Conservation (phyloP, 2,329 filamentous ascomycete species). For the Cladosporium sp. region DNA sequence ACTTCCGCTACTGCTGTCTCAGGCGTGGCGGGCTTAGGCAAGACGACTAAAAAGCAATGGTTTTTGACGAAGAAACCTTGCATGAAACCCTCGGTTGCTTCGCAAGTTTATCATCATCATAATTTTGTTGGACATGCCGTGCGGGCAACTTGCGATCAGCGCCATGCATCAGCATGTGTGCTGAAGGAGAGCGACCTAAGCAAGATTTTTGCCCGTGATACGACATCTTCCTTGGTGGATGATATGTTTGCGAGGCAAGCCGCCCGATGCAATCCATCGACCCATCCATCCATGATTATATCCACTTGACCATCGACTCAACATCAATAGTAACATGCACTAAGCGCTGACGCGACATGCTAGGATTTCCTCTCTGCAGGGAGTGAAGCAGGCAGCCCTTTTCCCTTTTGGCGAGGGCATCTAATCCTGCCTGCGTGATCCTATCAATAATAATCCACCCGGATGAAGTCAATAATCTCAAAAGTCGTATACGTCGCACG, state of each 20-base stretch:
- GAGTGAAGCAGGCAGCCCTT: not conserved
- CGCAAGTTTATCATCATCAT: constrained; percentile 12
- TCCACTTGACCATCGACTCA: not conserved
- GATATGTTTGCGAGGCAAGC: constrained; percentile 4
- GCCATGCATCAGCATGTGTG: constrained; percentile 3
- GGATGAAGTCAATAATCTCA: constrained; percentile 8
- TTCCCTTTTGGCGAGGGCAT: not conserved
- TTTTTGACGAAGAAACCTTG: constrained; percentile 8
- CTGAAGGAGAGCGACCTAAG: not conserved
- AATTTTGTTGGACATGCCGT: constrained; percentile 11
- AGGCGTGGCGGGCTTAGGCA: constrained; percentile 6
- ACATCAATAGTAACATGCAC: constrained; percentile 6
- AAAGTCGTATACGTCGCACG: constrained; percentile 10
- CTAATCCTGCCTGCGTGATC: constrained; percentile 1
- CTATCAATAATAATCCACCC: not conserved
- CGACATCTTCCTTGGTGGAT: constrained; percentile 3
- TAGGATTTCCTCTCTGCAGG: not conserved
- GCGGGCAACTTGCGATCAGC: constrained; percentile 11
- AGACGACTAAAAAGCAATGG: constrained; percentile 5
- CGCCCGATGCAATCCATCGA: constrained; percentile 1
- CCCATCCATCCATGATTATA: not conserved
- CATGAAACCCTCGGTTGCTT: constrained; percentile 11
- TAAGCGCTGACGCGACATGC: constrained; percentile 2
- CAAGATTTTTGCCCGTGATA: not conserved
- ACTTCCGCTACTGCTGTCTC: constrained; percentile 1